Percentiles rank a stretch among this genome's conserved stretches.
These are phyloP conservation scores for Yamadazyma diospyri DNA, from an alignment of 1,139 yeast species.

Conservation along the genomic window DNA sequence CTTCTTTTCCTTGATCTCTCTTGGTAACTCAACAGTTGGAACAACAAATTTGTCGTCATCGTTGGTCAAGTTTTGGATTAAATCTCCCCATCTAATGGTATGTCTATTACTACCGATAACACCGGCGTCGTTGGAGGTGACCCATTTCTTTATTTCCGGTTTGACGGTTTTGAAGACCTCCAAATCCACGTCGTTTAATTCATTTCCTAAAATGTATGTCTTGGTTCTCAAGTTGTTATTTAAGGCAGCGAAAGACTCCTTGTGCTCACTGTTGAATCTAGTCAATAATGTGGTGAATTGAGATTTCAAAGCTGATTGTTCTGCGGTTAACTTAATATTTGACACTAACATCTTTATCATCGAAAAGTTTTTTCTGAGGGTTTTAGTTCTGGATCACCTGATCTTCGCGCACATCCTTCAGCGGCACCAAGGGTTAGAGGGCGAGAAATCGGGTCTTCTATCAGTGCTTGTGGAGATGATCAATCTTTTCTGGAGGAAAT, in stretches of 20 bases:
- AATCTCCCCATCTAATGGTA: conserved; percentile 86
- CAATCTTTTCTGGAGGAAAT: too few relatives aligned
- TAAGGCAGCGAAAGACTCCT: conserved; percentile 54
- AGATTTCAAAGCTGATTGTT: conserved; percentile 67
- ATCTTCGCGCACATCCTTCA: background rate
- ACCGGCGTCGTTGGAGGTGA: conserved; percentile 44
- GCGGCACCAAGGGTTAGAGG: background rate
- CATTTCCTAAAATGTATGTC: conserved; percentile 67
- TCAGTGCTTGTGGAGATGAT: background rate
- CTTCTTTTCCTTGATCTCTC: conserved; percentile 49
- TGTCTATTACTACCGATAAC: conserved; percentile 60
- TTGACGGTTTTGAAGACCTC: conserved; percentile 61
- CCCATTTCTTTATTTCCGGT: conserved; percentile 58
- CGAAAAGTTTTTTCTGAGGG: conserved; percentile 6
- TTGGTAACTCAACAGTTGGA: conserved; percentile 63
- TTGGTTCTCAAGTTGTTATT: conserved; percentile 66
- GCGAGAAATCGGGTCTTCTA: background rate
- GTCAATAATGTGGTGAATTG: conserved; percentile 76
- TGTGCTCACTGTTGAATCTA: conserved; percentile 34
- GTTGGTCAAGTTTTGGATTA: conserved; percentile 68
- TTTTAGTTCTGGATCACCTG: background rate
- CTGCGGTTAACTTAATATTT: conserved; percentile 29
- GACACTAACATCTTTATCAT: conserved; percentile 9
- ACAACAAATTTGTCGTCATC: conserved; percentile 47
- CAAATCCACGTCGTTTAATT: conserved; percentile 66